Evolutionary conservation across 2,329 filamentous ascomycete species (phyloP).

Genomic region (Fusarium anthophilum): DNA sequence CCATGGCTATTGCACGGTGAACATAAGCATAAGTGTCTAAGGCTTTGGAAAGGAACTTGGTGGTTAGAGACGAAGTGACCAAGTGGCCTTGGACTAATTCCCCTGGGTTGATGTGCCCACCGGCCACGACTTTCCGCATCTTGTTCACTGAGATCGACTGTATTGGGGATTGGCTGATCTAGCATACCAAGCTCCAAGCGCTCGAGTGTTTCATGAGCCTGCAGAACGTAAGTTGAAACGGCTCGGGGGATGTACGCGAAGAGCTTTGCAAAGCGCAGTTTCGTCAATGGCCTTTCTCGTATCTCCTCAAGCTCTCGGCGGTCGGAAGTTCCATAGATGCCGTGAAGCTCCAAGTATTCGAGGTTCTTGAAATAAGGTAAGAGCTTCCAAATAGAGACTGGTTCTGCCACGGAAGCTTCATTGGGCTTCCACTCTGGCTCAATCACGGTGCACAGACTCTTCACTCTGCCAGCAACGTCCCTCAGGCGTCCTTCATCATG

Average conservation of each 20-base stretch:
- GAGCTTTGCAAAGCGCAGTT: slow-evolving; percentile 20
- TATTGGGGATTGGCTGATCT: not conserved
- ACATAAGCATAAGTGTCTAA: slow-evolving; percentile 9
- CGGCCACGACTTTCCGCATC: not conserved
- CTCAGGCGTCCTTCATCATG: not conserved
- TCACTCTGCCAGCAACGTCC: slow-evolving; percentile 1
- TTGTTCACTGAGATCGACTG: not conserved
- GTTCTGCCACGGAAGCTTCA: fast-evolving
- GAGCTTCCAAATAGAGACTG: not conserved
- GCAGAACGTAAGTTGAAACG: slow-evolving; percentile 4
- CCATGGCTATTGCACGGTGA: not conserved
- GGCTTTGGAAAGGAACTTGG: not conserved
- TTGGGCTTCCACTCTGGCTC: not conserved
- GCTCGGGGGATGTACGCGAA: slow-evolving; percentile 14
- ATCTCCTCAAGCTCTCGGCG: not conserved
- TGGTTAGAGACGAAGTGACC: not conserved
- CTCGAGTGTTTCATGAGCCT: not conserved
- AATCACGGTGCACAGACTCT: slow-evolving; percentile 16
- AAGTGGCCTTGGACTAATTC: slow-evolving; percentile 11
- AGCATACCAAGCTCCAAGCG: slow-evolving; percentile 28
- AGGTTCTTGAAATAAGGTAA: slow-evolving; percentile 24
- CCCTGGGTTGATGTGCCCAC: not conserved
- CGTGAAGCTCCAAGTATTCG: slow-evolving; percentile 21
- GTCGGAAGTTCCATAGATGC: fast-evolving
- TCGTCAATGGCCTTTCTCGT: not conserved